phyloP scores from a whole-genome alignment of 148 eudicot species.

The Fallopia convolvulus region DNA sequence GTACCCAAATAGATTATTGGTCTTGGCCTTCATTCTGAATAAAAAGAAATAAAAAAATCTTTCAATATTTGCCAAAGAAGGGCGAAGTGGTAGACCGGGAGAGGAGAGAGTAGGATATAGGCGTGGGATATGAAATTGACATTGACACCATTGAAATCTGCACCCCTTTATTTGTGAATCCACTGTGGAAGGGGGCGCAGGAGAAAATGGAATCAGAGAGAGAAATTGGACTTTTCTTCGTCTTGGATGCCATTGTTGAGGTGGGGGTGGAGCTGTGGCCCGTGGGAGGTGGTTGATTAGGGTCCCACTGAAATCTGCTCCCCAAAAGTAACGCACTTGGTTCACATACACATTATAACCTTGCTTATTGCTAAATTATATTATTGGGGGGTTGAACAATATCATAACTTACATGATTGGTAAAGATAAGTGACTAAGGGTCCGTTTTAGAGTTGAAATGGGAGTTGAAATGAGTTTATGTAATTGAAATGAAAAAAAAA shows the following conservation, averaged over 20 bases:
- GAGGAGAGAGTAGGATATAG: background rate
- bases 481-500: too few relatives aligned
- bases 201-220: constrained; percentile 4
- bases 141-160: constrained; percentile 6
- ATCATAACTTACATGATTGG: background rate
- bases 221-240: background rate
- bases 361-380: background rate
- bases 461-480: too few relatives aligned
- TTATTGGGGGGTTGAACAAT: background rate
- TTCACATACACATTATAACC: background rate
- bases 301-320: constrained; percentile 1
- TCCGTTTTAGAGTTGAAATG: too few relatives aligned
- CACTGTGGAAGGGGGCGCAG: background rate
- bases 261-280: constrained; percentile 4
- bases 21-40: background rate
- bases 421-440: background rate
- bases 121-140: background rate
- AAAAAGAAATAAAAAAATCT: background rate
- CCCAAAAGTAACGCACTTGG: constrained; percentile 1
- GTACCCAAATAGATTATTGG: background rate
- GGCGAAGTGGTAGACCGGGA: background rate
- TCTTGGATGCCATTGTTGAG: constrained; percentile 4
- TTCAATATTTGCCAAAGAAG: background rate
- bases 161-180: background rate
- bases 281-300: background rate